Conservation (phyloP, 2,329 filamentous ascomycete genomes). For the Claviceps sp. region DNA sequence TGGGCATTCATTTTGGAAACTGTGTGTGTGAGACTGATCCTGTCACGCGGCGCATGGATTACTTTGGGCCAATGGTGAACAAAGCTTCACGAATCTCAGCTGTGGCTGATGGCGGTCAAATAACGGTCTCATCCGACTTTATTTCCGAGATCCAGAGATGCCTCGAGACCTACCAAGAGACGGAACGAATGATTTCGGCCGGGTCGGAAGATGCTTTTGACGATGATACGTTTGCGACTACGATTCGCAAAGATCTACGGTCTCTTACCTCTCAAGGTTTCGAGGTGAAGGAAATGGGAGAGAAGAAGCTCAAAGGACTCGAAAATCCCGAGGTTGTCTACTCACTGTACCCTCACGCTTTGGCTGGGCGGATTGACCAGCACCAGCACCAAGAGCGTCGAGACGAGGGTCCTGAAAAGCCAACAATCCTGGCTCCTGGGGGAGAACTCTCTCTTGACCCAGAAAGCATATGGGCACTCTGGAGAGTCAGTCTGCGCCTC, state of each 20-base stretch:
- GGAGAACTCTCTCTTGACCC: slow-evolving; percentile 65
- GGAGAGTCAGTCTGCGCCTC: slow-evolving; percentile 75
- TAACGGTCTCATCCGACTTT: slow-evolving; percentile 93
- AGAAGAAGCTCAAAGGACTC: slow-evolving; percentile 88
- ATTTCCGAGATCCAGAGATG: slow-evolving; percentile 91
- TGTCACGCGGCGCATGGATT: slow-evolving; percentile 96
- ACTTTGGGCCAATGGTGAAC: slow-evolving; percentile 99
- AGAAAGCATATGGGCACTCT: slow-evolving; percentile 76
- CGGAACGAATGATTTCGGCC: slow-evolving; percentile 54
- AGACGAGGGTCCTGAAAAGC: slow-evolving; percentile 36
- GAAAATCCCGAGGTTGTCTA: slow-evolving; percentile 96
- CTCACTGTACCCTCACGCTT: slow-evolving; percentile 81
- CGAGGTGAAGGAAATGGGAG: slow-evolving; percentile 90
- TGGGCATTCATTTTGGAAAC: slow-evolving; percentile 93
- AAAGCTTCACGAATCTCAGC: slow-evolving; percentile 87
- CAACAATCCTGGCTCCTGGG: slow-evolving; percentile 47
- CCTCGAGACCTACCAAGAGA: slow-evolving; percentile 77
- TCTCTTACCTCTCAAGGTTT: slow-evolving; percentile 85
- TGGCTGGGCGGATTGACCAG: slow-evolving; percentile 66
- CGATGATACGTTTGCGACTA: slow-evolving; percentile 59
- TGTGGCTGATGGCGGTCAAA: slow-evolving; percentile 91
- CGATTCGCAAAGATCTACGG: slow-evolving; percentile 77
- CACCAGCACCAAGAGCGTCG: slow-evolving; percentile 40
- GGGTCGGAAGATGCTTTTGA: slow-evolving; percentile 56
- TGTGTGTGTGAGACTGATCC: slow-evolving; percentile 93